Evolutionary conservation across 306 rosid species (phyloP).

Genomic region (Prunus mongolica): DNA sequence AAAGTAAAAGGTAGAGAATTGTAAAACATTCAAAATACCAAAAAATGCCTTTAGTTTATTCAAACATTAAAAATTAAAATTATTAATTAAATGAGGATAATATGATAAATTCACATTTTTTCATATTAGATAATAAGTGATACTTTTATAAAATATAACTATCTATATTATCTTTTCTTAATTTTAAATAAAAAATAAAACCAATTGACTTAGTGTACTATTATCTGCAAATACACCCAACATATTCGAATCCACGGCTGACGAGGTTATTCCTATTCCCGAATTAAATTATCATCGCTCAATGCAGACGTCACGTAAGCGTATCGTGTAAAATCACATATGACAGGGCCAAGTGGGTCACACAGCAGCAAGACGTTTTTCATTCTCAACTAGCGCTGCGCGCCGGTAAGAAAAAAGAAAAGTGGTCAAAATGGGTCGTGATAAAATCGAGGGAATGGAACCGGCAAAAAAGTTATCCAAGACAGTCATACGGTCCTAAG

Average conservation of each 20-base stretch:
- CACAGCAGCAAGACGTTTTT: neutral
- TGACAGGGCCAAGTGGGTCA: neutral
- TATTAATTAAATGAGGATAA: no score
- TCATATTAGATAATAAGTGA: no score
- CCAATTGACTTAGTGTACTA: neutral
- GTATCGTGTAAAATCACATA: neutral
- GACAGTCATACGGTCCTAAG: neutral
- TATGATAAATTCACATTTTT: no score
- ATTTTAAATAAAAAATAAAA: no score
- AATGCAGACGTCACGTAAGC: neutral
- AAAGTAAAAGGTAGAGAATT: no score
- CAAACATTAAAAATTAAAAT: no score
- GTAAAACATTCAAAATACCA: no score
- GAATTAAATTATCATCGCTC: no score
- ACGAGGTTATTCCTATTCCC: neutral
- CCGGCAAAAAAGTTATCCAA: neutral
- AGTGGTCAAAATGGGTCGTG: neutral
- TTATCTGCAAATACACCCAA: neutral
- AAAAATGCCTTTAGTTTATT: no score
- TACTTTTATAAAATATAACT: no score
- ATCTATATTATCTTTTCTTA: no score
- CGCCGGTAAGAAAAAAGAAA: neutral
- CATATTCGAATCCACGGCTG: neutral
- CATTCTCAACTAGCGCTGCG: no score
- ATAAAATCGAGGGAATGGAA: neutral